Evolutionary conservation across 805 yeast species (phyloP), one percentile per base, ranked within the genome.

Genomic region (Candida saitoana): DNA sequence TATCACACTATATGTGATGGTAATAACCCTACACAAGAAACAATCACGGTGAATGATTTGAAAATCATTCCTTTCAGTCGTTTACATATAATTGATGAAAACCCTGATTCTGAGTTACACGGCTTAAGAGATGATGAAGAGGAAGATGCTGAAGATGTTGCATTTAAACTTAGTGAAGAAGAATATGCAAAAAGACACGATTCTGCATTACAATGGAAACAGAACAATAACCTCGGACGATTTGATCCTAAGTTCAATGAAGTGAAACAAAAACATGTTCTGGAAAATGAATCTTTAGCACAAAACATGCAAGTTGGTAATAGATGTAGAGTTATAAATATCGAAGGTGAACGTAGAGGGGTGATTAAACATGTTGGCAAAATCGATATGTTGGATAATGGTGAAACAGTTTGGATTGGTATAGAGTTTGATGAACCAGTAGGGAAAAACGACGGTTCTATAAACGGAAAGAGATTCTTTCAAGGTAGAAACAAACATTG

Each of bases 381-480:
- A 31, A 78, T 91, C 1, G 69, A 77, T 0, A 79, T 74, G 31
- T 75, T 89, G 38, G 81, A 79, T 37, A 57, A 57, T 11, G 73
- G 69, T 2, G 74, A 67, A 27, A 50, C 51, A 15, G 49, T 62
- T 1, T 91, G 97, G 96, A 74, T 86, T 22, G 98, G 97, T 0
- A 76, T 91, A 3, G 86, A 82, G 51, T 80, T 89, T 41, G 93
- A 86, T 51, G 88, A 85, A 50, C 91, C 97, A 0, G 74, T 76
- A 5, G 98, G 98, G 4, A 87, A 84, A 59, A 87, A 90, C 54
- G 79, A 87, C 55, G 98, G 98, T 0, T 63, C 78, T 16, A 65
- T 88, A 31, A 77, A 79, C 27, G 89, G 87, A 0, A 57, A 50
- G 1, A 53, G 70, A 27, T 74, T 85, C 48, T 90, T 91, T 56